Conservation (phyloP, 768 basidiomycete species). For the Rhizopogon vinicolor region DNA sequence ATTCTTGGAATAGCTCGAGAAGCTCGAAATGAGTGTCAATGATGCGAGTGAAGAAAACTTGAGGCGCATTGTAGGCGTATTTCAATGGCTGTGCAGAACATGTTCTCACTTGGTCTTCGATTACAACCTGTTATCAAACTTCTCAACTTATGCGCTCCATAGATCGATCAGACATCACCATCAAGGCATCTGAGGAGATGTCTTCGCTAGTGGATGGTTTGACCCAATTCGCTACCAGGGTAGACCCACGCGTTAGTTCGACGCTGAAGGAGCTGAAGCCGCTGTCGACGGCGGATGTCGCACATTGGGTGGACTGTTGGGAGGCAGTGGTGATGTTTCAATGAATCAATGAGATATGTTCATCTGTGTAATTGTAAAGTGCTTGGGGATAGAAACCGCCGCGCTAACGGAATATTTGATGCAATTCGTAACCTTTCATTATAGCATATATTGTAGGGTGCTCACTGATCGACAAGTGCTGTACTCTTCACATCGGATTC, state of each 20-base stretch:
- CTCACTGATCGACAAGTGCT: no score
- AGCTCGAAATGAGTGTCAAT: slow-evolving; percentile 3
- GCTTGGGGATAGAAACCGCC: no score
- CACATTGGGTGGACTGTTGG: no score
- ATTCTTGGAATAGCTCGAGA: slow-evolving; percentile 32
- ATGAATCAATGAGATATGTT: no score
- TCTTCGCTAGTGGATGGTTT: slow-evolving; percentile 6
- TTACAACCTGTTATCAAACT: slow-evolving; percentile 33
- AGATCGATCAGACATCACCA: slow-evolving; percentile 11
- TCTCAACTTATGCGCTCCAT: slow-evolving; percentile 23
- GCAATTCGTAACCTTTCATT: no score
- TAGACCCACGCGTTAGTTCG: slow-evolving; percentile 9
- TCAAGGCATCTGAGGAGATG: not conserved
- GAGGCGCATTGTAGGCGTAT: slow-evolving; percentile 19
- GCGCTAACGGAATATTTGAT: no score
- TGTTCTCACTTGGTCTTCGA: no score
- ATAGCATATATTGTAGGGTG: no score
- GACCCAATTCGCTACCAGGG: slow-evolving; percentile 10
- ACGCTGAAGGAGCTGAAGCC: slow-evolving; percentile 13
- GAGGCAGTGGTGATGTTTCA: no score
- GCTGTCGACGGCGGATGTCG: slow-evolving; percentile 6
- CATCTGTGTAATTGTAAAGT: no score
- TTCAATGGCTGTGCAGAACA: not conserved
- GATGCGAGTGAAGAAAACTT: slow-evolving; percentile 21
- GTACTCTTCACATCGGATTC: not conserved